phyloP scores from a whole-genome alignment of 2,329 filamentous ascomycete genomes.

The Aspergillus unguis region DNA sequence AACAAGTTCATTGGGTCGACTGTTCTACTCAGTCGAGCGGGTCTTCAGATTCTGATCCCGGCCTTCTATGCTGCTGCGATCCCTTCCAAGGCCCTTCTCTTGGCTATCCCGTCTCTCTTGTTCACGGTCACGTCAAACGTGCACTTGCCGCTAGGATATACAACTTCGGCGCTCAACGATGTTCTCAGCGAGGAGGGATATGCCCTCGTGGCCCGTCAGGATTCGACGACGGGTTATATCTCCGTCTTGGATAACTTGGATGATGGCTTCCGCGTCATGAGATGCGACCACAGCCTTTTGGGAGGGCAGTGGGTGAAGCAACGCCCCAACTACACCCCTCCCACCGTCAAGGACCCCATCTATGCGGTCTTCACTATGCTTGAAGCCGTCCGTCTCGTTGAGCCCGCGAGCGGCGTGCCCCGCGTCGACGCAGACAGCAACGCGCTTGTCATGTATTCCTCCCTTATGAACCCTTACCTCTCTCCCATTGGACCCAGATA shows the following conservation, averaged over 20 bases:
- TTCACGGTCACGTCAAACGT: slow-evolving; percentile 67
- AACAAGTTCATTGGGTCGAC: slow-evolving; percentile 57
- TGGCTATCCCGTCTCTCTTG: slow-evolving; percentile 66
- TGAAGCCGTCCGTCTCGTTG: slow-evolving; percentile 80
- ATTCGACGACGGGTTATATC: slow-evolving; percentile 87
- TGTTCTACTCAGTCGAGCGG: slow-evolving; percentile 66
- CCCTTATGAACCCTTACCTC: slow-evolving; percentile 26
- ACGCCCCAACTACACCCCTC: slow-evolving; percentile 48
- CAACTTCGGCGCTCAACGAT: slow-evolving; percentile 62
- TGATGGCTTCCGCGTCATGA: slow-evolving; percentile 72
- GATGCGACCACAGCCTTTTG: slow-evolving; percentile 90
- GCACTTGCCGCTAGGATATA: slow-evolving; percentile 63
- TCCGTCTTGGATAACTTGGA: slow-evolving; percentile 77
- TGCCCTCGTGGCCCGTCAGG: slow-evolving; percentile 72
- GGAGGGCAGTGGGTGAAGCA: slow-evolving; percentile 80
- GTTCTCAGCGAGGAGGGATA: slow-evolving; percentile 65
- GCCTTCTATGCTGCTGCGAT: slow-evolving; percentile 62
- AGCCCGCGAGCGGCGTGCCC: slow-evolving; percentile 46
- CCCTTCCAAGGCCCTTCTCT: slow-evolving; percentile 65
- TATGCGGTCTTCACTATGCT: slow-evolving; percentile 96
- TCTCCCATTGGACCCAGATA: not conserved
- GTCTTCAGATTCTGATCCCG: slow-evolving; percentile 66
- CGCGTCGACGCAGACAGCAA: slow-evolving; percentile 63
- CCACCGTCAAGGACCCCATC: slow-evolving; percentile 71
- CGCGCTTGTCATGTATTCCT: slow-evolving; percentile 76